Evolutionary conservation across 208 protist species (phyloP).

Genomic region (Trypanosoma platydactyli): DNA sequence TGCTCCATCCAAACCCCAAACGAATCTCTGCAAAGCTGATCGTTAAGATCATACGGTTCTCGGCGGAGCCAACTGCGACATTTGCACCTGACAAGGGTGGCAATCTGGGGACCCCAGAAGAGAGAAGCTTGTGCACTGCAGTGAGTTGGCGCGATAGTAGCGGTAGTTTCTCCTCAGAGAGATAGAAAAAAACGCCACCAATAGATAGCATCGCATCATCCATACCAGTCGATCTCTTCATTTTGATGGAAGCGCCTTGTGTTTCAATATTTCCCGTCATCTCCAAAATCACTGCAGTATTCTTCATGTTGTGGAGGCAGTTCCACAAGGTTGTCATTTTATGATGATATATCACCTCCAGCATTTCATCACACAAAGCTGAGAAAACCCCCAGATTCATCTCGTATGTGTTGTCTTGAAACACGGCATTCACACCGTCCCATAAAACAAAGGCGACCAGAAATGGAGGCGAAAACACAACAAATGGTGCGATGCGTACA

Average conservation of each 20-base stretch:
- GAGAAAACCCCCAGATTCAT: constrained; percentile 4
- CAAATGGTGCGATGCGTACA: constrained; percentile 37
- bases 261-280: constrained; percentile 7
- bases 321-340: constrained; percentile 1
- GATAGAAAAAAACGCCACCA: constrained; percentile 16
- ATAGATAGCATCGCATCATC: neutral
- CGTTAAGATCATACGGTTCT: neutral
- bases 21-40: neutral
- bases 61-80: neutral
- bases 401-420: constrained; percentile 1
- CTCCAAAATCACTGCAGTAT: constrained; percentile 7
- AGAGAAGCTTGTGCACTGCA: neutral
- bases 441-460: constrained; percentile 42
- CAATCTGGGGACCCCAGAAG: neutral
- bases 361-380: constrained; percentile 13
- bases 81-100: neutral
- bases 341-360: constrained; percentile 1
- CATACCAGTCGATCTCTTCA: constrained; percentile 6
- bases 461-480: constrained; percentile 38
- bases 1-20: constrained; percentile 24
- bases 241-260: neutral
- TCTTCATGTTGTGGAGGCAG: neutral
- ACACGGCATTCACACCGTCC: constrained; percentile 30
- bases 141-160: constrained; percentile 3
- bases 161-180: constrained; percentile 11